Evolutionary conservation across 306 rosid genomes (phyloP), one percentile per base, ranked within the genome.

Genomic region (Luffa aegyptiaca): DNA sequence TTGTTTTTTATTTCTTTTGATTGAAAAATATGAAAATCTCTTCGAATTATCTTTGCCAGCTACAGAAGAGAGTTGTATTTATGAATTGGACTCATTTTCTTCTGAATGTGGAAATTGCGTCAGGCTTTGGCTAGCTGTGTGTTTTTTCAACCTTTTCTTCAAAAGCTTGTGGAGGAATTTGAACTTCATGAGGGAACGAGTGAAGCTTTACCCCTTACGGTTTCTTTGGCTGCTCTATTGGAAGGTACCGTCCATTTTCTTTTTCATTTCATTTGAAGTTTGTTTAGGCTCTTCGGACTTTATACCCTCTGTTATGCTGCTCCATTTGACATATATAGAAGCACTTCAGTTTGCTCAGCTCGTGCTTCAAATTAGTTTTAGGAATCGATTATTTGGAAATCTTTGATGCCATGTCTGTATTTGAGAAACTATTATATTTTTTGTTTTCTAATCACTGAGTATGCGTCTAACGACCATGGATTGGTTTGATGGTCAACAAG

Each of bases 51-150:
- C 18, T 35, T 14, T 33, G 69, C 13, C 6, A 62, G 68, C 68
- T 61, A 61, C 68, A 36, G 71, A 48, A 41, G 66, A 36, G 13
- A 33, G 12, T 76, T 48, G 31, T 48, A 33, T 41, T 79, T 35
- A 72, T 33, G 48, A 11, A 46, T 51, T 71, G 10, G 75, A 42
- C 78, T 49, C 71, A 14, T 81, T 33, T 14, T 45, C 51, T 0
- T 66, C 68, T 51, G 26, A 73, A 59, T 83, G 57, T 72, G 46
- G 69, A 63, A n/a, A 9, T 26, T 53, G 75, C 85, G 39, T 65
- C 88, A 92, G 98, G 95, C 96, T 82, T 84, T 95, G 12, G 97
- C 96, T 2, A 91, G 98, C 83, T 92, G 97, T 84, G 80, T 80
- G 77, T 83, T 63, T 83, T 92, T 95, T 80, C 92, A 87, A 75